Evolutionary conservation across 805 yeast species (phyloP), one percentile per base, ranked within the genome.

Genomic region (Wickerhamiella azymoides): DNA sequence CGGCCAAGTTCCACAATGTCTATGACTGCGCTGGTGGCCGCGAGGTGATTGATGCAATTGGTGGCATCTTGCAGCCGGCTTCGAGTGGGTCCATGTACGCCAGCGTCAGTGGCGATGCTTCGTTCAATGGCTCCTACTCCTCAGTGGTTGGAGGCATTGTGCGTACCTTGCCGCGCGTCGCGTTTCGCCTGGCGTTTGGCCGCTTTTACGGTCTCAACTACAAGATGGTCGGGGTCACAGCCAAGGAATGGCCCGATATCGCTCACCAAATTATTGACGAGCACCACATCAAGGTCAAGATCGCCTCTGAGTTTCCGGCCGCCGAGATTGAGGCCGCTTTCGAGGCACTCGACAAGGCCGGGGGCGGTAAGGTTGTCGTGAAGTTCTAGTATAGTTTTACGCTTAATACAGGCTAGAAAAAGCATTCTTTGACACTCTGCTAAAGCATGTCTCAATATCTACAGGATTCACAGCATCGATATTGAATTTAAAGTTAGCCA

Each of bases 361-460:
- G 79, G 9, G 72, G 70, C 47, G 95, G 94, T 33, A 84, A 84
- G 60, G 66, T 80, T 43, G 72, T 84, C 14, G 45, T 76, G 25
- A 54, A 50, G 43, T 48, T 40, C 24, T 30, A 17, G 33, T n/a
- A 13, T n/a, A n/a, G n/a, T n/a, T 19, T 10, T 10, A 10, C 13
- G 5, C 13, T 17, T 19, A 10, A 11, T 19, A n/a, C n/a, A n/a
- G n/a, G n/a, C n/a, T n/a, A n/a, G n/a, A n/a, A n/a, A n/a, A n/a
- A n/a, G n/a, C n/a, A n/a, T n/a, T n/a, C n/a, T n/a, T n/a, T n/a
- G n/a, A n/a, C n/a, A n/a, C n/a, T n/a, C n/a, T n/a, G n/a, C n/a
- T n/a, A n/a, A n/a, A n/a, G n/a, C n/a, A n/a, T n/a, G n/a, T n/a
- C n/a, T n/a, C n/a, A n/a, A n/a, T n/a, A n/a, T n/a, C n/a, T n/a